phyloP scores from a whole-genome alignment of 257 asterid genomes.

The Solanum peruvianum region DNA sequence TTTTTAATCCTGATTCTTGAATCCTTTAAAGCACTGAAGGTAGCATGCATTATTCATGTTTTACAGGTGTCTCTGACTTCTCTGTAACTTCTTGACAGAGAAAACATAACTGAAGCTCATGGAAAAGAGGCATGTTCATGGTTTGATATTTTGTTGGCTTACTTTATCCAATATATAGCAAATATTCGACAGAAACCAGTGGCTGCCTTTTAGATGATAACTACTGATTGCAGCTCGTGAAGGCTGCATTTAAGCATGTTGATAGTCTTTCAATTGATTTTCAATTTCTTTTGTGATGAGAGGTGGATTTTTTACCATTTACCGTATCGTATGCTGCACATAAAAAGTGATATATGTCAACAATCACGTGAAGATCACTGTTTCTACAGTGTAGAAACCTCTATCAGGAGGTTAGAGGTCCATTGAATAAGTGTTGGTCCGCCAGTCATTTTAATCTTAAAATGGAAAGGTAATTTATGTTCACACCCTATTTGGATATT shows the following conservation, averaged over 20 bases:
- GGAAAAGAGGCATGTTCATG: neutral
- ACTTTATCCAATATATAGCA: slow-evolving; percentile 12
- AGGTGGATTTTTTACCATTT: slow-evolving; percentile 48
- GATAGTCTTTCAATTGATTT: slow-evolving; percentile 53
- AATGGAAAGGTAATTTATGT: slow-evolving; percentile 64
- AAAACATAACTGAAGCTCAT: slow-evolving; percentile 8
- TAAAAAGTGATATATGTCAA: slow-evolving; percentile 26
- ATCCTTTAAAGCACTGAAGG: neutral
- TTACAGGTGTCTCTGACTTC: slow-evolving; percentile 3
- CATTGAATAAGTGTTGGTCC: slow-evolving; percentile 28
- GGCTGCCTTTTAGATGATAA: slow-evolving; percentile 56
- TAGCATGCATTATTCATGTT: neutral
- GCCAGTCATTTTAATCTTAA: slow-evolving; percentile 20
- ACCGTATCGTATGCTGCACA: slow-evolving; percentile 43
- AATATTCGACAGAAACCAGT: slow-evolving; percentile 6
- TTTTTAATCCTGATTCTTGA: neutral
- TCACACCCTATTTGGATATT: neutral
- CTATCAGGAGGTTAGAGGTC: slow-evolving; percentile 47
- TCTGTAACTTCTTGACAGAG: slow-evolving; percentile 20
- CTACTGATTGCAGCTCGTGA: slow-evolving; percentile 72
- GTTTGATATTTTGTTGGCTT: slow-evolving; percentile 3
- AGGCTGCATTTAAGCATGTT: slow-evolving; percentile 95
- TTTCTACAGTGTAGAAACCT: slow-evolving; percentile 47
- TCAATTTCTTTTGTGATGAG: slow-evolving; percentile 51
- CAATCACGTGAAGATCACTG: slow-evolving; percentile 53